Conservation (phyloP, 495 filamentous ascomycete species). For the Xylaria grammica region DNA sequence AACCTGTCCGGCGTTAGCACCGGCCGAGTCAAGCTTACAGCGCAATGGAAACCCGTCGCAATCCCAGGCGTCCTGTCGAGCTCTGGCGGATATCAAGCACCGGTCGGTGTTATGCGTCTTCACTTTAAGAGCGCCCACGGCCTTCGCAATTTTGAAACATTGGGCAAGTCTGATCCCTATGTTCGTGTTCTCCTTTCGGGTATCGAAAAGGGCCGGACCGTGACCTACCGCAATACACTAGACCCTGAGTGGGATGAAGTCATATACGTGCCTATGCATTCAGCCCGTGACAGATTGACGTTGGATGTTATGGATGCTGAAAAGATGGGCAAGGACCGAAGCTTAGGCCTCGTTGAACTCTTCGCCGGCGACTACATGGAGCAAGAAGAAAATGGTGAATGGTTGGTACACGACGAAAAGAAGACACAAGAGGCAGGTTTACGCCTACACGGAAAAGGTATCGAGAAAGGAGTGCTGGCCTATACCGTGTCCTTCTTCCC, state of each 20-base stretch:
- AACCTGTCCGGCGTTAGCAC: slow-evolving; percentile 80
- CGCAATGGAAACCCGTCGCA: slow-evolving; percentile 94
- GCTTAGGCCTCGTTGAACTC: slow-evolving; percentile 79
- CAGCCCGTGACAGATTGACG: slow-evolving; percentile 77
- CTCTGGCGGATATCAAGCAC: slow-evolving; percentile 87
- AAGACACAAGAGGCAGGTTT: slow-evolving; percentile 62
- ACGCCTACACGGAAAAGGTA: slow-evolving; percentile 67
- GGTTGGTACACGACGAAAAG: slow-evolving; percentile 79
- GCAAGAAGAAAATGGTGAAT: slow-evolving; percentile 80
- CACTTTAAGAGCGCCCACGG: slow-evolving; percentile 84
- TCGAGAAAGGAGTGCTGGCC: slow-evolving; percentile 77
- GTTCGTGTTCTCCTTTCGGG: slow-evolving; percentile 86
- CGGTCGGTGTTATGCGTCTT: slow-evolving; percentile 91
- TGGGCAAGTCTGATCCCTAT: slow-evolving; percentile 98
- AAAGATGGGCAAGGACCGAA: slow-evolving; percentile 83
- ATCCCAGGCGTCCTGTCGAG: slow-evolving; percentile 74
- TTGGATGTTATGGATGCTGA: slow-evolving; percentile 98
- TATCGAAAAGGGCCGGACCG: slow-evolving; percentile 85
- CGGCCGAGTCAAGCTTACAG: slow-evolving; percentile 83
- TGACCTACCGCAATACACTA: slow-evolving; percentile 94
- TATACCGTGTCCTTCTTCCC: slow-evolving; percentile 93
- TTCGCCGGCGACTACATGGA: slow-evolving; percentile 77
- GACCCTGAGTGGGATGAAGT: slow-evolving; percentile 97
- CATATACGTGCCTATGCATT: slow-evolving; percentile 91
- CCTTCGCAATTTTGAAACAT: slow-evolving; percentile 88